Evolutionary conservation across 192 early-diverging fungal genomes (phyloP), one percentile per base, ranked within the genome.

Genomic region (Linnemannia elongata): DNA sequence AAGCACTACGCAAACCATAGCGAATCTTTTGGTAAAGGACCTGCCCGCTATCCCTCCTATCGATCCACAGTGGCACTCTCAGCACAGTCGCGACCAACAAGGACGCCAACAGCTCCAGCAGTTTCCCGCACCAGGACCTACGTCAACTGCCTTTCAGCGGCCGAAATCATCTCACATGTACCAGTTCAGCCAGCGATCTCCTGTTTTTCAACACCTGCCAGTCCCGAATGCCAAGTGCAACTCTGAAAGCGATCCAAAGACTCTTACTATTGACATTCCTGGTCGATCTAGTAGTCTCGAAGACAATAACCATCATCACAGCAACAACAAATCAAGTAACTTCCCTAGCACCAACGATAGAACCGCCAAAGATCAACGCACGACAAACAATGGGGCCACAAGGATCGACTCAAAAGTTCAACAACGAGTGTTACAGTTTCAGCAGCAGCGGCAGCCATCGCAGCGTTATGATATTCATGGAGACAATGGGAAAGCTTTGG

Each of bases 31-130:
- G 15, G 47, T 57, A 15, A 47, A 72, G 20, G 74, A 80, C 2
- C 75, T 85, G 18, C 83, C 78, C 22, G 35, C 76, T n/a, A 41
- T 80, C 18, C 85, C 80, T 0, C 71, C 80, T 5, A 78, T 77
- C 35, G 74, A 72, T 10, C 13, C 76, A 6, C 13, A 22, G 17
- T 33, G 47, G 10, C 44, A 69, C 13, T 74, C 66, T 30, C 79
- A 74, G 42, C 74, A 71, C 30, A 47, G 42, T 22, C 15, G 30
- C 73, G 60, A 6, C 10, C 69, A 72, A 24, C 63, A 70, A 33
- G 42, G 71, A 80, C 6, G 4, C 33, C 78, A n/a, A 49, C 42
- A 78, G 27, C 66, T 47, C 15, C 66, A 49, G 18, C 68, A 52
- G 1, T 36, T 13, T 24, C 30, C n/a, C 24, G 4, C 39, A 4